Evolutionary conservation across 495 filamentous ascomycete species (phyloP).

Genomic region (Astrocystis sublimbata): DNA sequence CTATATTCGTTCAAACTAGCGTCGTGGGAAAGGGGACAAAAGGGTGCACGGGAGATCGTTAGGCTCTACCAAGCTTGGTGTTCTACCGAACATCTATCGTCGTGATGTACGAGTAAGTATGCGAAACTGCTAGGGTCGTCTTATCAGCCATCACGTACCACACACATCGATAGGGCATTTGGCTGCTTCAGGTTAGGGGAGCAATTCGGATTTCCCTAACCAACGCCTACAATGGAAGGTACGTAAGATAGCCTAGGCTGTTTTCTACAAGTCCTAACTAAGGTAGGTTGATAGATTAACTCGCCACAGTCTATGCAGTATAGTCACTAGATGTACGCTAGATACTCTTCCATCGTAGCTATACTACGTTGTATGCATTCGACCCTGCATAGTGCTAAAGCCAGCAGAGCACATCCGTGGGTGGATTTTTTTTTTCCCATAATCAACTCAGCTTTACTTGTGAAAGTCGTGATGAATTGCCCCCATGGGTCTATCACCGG

Average conservation of each 20-base stretch:
- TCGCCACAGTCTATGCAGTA: too few species aligned
- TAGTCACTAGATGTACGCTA: neutral
- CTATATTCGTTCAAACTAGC: neutral
- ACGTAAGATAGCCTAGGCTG: neutral
- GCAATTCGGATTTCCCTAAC: neutral
- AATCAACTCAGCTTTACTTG: neutral
- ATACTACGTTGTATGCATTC: neutral
- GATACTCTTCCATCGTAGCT: too few species aligned
- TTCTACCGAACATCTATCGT: neutral
- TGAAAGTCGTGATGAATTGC: neutral
- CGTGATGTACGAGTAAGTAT: constrained; percentile 1
- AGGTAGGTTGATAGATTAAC: neutral
- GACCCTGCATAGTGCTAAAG: neutral
- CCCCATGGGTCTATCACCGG: too few species aligned
- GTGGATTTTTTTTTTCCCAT: neutral
- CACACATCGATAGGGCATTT: constrained; percentile 1
- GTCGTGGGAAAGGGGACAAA: neutral
- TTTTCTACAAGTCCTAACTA: too few species aligned
- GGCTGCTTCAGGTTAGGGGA: neutral
- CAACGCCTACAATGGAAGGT: neutral
- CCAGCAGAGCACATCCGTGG: neutral
- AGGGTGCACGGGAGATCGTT: neutral
- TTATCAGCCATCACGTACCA: neutral
- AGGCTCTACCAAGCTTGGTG: neutral
- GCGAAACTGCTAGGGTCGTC: neutral